Evolutionary conservation across 1,139 yeast species (phyloP).

Genomic region (Lodderomyces oxycetoniae): DNA sequence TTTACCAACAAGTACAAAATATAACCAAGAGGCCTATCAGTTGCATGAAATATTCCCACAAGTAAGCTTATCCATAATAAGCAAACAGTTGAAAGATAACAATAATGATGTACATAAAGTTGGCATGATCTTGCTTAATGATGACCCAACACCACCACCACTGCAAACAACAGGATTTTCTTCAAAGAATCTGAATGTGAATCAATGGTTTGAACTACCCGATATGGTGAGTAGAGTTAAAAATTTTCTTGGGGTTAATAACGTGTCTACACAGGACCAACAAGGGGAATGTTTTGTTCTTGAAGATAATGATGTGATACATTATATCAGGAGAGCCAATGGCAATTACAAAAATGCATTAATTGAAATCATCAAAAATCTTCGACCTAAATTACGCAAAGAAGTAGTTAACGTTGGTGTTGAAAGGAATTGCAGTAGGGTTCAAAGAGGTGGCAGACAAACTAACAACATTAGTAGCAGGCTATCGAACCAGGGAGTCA

Average conservation of each 20-base stretch:
- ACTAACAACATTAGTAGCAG: neutral
- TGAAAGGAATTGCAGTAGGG: no score
- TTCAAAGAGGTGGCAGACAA: constrained; percentile 18
- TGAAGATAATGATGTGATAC: constrained; percentile 8
- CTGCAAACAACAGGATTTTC: neutral
- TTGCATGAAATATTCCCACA: constrained; percentile 23
- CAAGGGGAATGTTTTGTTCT: neutral
- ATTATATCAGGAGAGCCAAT: constrained; percentile 13
- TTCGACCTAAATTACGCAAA: constrained; percentile 9
- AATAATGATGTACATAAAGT: constrained; percentile 18
- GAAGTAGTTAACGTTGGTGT: constrained; percentile 12
- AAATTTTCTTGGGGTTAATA: constrained; percentile 2
- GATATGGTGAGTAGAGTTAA: constrained; percentile 7
- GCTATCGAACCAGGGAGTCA: no score
- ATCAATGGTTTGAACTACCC: constrained; percentile 11
- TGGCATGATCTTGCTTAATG: constrained; percentile 8
- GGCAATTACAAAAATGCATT: constrained; percentile 23
- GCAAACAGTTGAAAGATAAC: constrained; percentile 14
- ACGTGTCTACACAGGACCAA: neutral
- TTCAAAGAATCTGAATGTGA: neutral
- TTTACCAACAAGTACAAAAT: constrained; percentile 1
- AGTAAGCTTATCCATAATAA: constrained; percentile 15
- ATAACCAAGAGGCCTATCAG: constrained; percentile 8
- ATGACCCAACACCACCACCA: neutral
- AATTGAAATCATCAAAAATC: constrained; percentile 25